Conservation (phyloP, 164 flowering plant species). For the Berberis vulgaris region DNA sequence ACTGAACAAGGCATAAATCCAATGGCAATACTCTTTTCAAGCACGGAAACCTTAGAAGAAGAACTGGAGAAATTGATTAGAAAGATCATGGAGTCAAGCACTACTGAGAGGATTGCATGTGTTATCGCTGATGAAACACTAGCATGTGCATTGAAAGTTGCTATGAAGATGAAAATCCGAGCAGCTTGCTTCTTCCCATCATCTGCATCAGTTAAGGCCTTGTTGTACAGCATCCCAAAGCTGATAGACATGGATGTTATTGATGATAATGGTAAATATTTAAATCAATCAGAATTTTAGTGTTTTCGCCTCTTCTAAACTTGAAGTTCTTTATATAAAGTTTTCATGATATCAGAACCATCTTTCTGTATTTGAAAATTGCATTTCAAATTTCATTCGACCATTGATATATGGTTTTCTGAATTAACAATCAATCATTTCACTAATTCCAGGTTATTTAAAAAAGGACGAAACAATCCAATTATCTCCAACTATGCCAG, state of each 20-base stretch:
- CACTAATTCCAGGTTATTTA: conserved; percentile 13
- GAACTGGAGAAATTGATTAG: conserved; percentile 11
- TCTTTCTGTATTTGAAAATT: neutral
- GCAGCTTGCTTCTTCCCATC: conserved; percentile 9
- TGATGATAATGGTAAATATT: conserved; percentile 8
- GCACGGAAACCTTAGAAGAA: neutral
- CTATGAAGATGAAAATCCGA: conserved; percentile 12
- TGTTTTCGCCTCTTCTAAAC: no score
- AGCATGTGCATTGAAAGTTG: conserved; percentile 10
- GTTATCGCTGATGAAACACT: conserved; percentile 10
- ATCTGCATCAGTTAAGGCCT: conserved; percentile 1
- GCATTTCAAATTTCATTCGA: neutral
- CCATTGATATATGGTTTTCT: neutral
- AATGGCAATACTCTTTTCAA: neutral
- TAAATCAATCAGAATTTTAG: no score
- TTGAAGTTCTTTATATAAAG: no score
- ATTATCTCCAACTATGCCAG: conserved; percentile 17
- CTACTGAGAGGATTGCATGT: conserved; percentile 1
- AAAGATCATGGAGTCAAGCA: conserved; percentile 1
- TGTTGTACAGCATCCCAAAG: conserved; percentile 3
- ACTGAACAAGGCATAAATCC: conserved; percentile 6
- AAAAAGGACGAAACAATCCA: conserved; percentile 7
- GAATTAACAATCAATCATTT: neutral
- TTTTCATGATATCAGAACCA: neutral
- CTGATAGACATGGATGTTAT: conserved; percentile 9